These are phyloP conservation scores for Oryza punctata DNA, from an alignment of 176 grass and related monocot genomes.

Conservation along the genomic window DNA sequence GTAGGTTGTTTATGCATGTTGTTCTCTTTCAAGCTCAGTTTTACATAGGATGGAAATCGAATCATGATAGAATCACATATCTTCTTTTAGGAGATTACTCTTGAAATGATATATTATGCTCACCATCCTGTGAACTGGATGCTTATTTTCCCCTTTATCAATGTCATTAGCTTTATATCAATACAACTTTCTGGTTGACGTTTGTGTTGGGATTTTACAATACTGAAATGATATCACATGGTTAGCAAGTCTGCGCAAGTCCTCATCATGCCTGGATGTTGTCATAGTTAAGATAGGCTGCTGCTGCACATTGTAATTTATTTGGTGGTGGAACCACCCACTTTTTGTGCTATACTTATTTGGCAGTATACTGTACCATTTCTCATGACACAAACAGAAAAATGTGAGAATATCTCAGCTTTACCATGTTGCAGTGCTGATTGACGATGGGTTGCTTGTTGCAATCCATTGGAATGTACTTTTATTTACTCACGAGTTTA, in stretches of 20 bases:
- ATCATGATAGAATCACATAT: not conserved
- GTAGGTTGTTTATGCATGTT: conserved; percentile 45
- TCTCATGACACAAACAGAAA: not conserved
- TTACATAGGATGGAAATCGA: not conserved
- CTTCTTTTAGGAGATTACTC: not conserved
- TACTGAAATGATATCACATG: not conserved
- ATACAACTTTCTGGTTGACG: not conserved
- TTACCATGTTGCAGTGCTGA: not conserved
- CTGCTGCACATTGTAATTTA: not conserved
- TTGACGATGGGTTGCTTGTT: not conserved
- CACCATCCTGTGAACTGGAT: conserved; percentile 6
- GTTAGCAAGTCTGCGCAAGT: not conserved
- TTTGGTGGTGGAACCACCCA: not conserved
- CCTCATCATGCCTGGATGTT: not conserved
- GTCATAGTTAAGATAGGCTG: conserved; percentile 3
- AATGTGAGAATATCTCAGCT: not conserved
- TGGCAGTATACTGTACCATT: too few relatives aligned
- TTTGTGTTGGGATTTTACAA: conserved; percentile 16
- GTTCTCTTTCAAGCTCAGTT: conserved; percentile 16
- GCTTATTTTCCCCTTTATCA: not conserved
- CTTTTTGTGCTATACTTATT: conserved; percentile 16
- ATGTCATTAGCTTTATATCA: not conserved
- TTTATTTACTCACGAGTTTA: not conserved
- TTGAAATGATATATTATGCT: not conserved
- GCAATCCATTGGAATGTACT: not conserved